Conservation (phyloP, 352 stramenopile genomes). For the Elongisporangium anandrum region DNA sequence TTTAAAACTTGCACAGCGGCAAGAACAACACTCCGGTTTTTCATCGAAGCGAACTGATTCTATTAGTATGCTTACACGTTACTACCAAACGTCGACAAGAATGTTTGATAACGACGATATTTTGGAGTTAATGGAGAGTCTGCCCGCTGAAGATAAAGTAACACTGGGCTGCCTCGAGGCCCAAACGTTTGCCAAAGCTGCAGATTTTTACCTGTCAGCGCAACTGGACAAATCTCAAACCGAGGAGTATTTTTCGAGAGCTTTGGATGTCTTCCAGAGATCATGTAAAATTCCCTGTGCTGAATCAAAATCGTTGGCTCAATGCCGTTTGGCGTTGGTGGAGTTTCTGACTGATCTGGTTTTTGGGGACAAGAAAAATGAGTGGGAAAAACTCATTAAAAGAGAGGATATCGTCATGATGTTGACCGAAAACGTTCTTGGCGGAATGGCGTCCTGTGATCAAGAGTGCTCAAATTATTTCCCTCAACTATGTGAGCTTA, state of each 20-base stretch:
- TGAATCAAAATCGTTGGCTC: constrained; percentile 20
- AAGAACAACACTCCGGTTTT: constrained; percentile 31
- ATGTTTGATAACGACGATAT: constrained; percentile 85
- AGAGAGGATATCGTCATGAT: constrained; percentile 34
- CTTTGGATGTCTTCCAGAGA: constrained; percentile 57
- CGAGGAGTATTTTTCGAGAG: constrained; percentile 51
- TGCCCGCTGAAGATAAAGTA: constrained; percentile 33
- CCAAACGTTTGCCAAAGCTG: constrained; percentile 55
- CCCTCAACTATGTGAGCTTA: constrained; percentile 60
- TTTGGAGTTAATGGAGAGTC: constrained; percentile 53
- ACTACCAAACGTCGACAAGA: constrained; percentile 70
- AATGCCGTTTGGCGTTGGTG: constrained; percentile 54
- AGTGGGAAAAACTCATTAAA: constrained; percentile 34
- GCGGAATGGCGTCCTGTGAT: constrained; percentile 54
- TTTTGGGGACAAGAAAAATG: constrained; percentile 25
- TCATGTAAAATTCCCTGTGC: constrained; percentile 17
- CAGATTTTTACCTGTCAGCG: constrained; percentile 55
- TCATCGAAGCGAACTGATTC: constrained; percentile 17
- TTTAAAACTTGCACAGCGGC: constrained; percentile 63
- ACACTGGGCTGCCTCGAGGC: constrained; percentile 62
- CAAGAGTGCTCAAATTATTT: constrained; percentile 75
- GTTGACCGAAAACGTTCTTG: constrained; percentile 57
- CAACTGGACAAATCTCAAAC: constrained; percentile 28
- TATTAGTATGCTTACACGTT: constrained; percentile 43
- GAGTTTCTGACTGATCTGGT: constrained; percentile 69